Conservation (phyloP, 2,329 filamentous ascomycete species). For the Ilyonectria destructans region DNA sequence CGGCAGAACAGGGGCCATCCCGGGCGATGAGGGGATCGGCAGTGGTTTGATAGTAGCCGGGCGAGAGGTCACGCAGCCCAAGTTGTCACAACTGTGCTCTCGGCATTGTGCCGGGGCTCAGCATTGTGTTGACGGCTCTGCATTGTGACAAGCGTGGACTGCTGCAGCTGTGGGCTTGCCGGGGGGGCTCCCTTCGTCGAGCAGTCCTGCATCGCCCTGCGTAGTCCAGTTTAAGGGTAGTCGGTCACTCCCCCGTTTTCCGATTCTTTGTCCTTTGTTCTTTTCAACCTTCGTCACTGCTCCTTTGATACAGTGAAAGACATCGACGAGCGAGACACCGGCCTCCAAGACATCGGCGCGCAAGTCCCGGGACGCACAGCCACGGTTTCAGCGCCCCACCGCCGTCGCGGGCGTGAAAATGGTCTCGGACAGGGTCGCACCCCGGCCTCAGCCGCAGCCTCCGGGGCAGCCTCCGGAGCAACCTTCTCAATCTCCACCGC, state of each 20-base stretch:
- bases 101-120: background rate
- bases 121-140: background rate
- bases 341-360: background rate
- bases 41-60: background rate
- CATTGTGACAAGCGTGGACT: conserved; percentile 17
- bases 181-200: background rate
- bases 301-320: background rate
- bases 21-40: background rate
- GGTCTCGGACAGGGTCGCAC: background rate
- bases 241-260: background rate
- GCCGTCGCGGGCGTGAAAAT: background rate
- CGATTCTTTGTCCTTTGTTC: background rate
- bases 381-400: background rate
- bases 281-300: background rate
- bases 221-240: background rate
- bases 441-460: conserved; percentile 15
- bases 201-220: background rate
- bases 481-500: background rate
- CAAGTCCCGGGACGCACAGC: background rate
- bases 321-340: background rate
- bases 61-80: background rate
- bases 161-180: conserved; percentile 5
- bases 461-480: background rate
- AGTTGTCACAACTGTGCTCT: conserved; percentile 27
- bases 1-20: background rate